These are phyloP conservation scores for Corymbia maculata DNA, from an alignment of 345 rosid species.

Conservation along the genomic window DNA sequence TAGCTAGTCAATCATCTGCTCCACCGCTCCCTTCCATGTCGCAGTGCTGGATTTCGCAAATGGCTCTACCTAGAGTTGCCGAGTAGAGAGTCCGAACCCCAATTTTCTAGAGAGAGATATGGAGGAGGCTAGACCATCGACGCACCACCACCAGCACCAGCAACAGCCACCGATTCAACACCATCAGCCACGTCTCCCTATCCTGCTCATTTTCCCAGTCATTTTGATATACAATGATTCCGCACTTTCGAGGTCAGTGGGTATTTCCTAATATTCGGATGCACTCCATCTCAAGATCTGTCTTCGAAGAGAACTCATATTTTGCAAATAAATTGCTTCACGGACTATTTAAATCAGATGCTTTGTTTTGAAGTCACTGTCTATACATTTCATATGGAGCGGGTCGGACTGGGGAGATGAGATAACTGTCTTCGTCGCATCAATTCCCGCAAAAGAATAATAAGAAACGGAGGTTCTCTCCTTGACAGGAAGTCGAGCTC, in stretches of 20 bases:
- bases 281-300: background rate
- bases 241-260: background rate
- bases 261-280: background rate
- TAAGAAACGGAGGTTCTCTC: too few species aligned
- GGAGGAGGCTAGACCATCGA: conserved; percentile 47
- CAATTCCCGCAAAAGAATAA: background rate
- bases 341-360: too few species aligned
- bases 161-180: conserved; percentile 33
- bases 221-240: too few species aligned
- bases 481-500: too few species aligned
- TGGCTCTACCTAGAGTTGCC: background rate
- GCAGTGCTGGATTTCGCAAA: background rate
- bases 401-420: background rate
- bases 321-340: too few species aligned
- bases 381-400: too few species aligned
- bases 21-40: background rate
- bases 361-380: too few species aligned
- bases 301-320: background rate
- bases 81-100: background rate
- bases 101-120: conserved; percentile 1
- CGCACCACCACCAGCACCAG: background rate
- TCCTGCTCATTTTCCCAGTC: background rate
- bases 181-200: background rate
- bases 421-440: background rate
- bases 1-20: background rate